These are phyloP conservation scores for Lentinus tigrinus DNA, from an alignment of 768 basidiomycete genomes.

Conservation along the genomic window DNA sequence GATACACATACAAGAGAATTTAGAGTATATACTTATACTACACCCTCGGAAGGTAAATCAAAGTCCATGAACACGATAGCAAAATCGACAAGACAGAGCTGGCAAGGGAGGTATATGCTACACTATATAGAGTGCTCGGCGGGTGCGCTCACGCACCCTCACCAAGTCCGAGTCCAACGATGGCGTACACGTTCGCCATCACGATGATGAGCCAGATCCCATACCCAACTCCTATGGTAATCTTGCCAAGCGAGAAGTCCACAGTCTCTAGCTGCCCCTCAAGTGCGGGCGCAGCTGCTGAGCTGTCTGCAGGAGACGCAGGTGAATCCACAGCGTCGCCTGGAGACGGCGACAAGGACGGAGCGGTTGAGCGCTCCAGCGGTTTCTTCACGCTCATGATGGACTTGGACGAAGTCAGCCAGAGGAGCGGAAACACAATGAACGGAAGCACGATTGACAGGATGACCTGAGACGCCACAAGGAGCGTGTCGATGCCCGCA, in stretches of 20 bases:
- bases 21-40: neutral
- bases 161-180: constrained; percentile 56
- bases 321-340: neutral
- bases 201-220: constrained; percentile 65
- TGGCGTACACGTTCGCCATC: constrained; percentile 74
- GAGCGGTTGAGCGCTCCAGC: neutral
- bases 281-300: neutral
- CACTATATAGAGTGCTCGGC: neutral
- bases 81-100: neutral
- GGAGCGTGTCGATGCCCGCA: constrained; percentile 67
- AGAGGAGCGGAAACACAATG: constrained; percentile 79
- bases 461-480: constrained; percentile 85
- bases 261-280: constrained; percentile 39
- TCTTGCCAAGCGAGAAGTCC: constrained; percentile 63
- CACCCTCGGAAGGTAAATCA: no score
- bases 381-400: constrained; percentile 65
- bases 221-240: constrained; percentile 50
- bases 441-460: constrained; percentile 85
- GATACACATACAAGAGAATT: neutral
- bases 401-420: constrained; percentile 60
- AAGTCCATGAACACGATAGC: neutral
- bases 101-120: neutral
- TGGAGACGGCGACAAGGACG: neutral
- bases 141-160: constrained; percentile 9
- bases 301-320: neutral